These are phyloP conservation scores for Sclerotinia nivalis DNA, from an alignment of 2,329 filamentous ascomycete genomes.

Conservation along the genomic window DNA sequence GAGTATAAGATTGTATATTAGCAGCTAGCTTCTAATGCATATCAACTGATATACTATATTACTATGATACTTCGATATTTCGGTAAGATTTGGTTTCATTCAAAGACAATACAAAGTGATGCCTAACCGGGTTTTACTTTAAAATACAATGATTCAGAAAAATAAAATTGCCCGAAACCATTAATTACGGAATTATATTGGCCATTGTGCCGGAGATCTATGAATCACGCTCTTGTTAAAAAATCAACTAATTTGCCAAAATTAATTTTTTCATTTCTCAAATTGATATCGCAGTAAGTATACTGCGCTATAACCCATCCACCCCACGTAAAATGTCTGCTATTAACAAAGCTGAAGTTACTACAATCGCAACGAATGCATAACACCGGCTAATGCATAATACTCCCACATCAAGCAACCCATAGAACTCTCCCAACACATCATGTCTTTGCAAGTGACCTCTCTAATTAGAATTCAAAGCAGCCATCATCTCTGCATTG, in stretches of 20 bases:
- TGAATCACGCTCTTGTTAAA: not conserved
- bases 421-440: not conserved
- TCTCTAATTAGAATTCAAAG: constrained; percentile 19
- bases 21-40: too few species aligned
- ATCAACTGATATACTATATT: too few species aligned
- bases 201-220: not conserved
- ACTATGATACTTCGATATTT: too few species aligned
- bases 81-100: not conserved
- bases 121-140: not conserved
- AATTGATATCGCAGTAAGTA: constrained; percentile 18
- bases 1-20: too few species aligned
- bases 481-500: constrained; percentile 35
- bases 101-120: not conserved
- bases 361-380: constrained; percentile 13
- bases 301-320: constrained; percentile 3
- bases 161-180: not conserved
- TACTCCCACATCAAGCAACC: not conserved
- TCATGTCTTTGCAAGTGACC: not conserved
- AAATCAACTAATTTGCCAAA: constrained; percentile 2
- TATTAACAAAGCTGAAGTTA: constrained; percentile 15
- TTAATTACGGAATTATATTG: not conserved
- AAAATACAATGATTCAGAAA: not conserved
- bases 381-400: constrained; percentile 12
- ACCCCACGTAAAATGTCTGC: constrained; percentile 4
- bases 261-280: constrained; percentile 13